Conservation (phyloP, 1,284 basidiomycete genomes). For the Trichosporon sp. region DNA sequence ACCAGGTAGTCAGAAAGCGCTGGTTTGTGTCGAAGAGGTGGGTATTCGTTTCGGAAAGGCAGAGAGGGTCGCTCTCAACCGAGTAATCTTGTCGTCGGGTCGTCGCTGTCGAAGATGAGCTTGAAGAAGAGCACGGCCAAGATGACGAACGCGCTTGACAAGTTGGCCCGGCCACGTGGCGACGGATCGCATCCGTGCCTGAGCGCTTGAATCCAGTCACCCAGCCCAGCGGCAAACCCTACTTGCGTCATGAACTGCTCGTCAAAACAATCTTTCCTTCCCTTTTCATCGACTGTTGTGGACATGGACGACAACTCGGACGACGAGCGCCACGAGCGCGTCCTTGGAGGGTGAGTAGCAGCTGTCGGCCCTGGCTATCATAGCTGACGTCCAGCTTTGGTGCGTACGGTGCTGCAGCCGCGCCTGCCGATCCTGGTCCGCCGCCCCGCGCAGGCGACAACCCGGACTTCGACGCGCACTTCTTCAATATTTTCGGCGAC, state of each 20-base stretch:
- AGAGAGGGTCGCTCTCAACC: too few relatives aligned
- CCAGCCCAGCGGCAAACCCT: constrained; percentile 4
- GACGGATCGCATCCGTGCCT: background rate
- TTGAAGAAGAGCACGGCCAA: background rate
- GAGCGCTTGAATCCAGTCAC: background rate
- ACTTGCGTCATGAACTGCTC: constrained; percentile 12
- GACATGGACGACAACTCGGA: constrained; percentile 13
- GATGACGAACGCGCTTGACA: constrained; percentile 4
- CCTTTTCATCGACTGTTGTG: background rate
- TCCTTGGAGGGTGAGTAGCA: background rate
- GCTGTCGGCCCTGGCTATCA: background rate
- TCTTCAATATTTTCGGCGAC: constrained; percentile 31
- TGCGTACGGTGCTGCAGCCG: background rate
- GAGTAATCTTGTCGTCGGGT: background rate
- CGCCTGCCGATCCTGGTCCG: constrained; percentile 27
- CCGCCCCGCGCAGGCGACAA: constrained; percentile 35
- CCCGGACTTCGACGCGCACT: constrained; percentile 45
- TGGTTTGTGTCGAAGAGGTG: too few relatives aligned
- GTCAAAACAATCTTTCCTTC: background rate
- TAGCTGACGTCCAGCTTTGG: background rate
- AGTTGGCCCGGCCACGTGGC: constrained; percentile 1
- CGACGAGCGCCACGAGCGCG: constrained; percentile 12
- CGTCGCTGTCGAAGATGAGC: constrained; percentile 2
- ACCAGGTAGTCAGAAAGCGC: too few relatives aligned
- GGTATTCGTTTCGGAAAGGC: too few relatives aligned